Conservation (phyloP, 2,329 filamentous ascomycete species). For the Pochonia chlamydosporia region DNA sequence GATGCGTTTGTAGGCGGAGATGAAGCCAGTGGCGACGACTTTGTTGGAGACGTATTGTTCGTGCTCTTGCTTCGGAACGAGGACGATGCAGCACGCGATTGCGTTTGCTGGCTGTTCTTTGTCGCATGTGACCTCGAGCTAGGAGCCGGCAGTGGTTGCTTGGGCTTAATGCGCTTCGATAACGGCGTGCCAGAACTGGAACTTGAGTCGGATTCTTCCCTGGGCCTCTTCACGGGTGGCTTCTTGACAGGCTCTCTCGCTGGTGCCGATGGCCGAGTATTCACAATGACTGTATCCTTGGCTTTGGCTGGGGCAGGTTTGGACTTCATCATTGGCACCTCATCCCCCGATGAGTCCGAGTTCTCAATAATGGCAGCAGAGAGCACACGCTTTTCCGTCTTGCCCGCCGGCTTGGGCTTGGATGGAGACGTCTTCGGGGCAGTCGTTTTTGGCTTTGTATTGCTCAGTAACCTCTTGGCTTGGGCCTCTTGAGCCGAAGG, state of each 20-base stretch:
- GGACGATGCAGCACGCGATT: constrained; percentile 30
- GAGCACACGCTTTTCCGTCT: constrained; percentile 37
- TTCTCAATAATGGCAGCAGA: constrained; percentile 53
- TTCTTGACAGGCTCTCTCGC: constrained; percentile 26
- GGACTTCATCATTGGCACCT: constrained; percentile 26
- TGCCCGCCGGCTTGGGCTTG: constrained; percentile 32
- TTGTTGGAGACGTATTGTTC: constrained; percentile 53
- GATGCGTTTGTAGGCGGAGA: constrained; percentile 62
- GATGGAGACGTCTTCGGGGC: constrained; percentile 29
- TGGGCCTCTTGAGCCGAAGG: constrained; percentile 46
- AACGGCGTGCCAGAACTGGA: constrained; percentile 55
- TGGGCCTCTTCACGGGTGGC: constrained; percentile 42
- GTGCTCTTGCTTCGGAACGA: constrained; percentile 34
- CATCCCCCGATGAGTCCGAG: constrained; percentile 49
- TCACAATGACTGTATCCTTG: constrained; percentile 27
- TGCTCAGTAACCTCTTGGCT: constrained; percentile 46
- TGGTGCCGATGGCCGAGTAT: constrained; percentile 25
- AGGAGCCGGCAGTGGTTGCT: constrained; percentile 29
- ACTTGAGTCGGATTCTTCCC: constrained; percentile 49
- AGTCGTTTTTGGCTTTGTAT: constrained; percentile 27
- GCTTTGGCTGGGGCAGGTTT: constrained; percentile 22
- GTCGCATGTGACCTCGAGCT: constrained; percentile 40
- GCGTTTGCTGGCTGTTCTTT: constrained; percentile 40
- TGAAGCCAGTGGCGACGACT: constrained; percentile 60
- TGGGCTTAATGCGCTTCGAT: constrained; percentile 51